Base-by-base conservation (phyloP, 108 stramenopile genomes). In the Schizochytrium sp. region DNA sequence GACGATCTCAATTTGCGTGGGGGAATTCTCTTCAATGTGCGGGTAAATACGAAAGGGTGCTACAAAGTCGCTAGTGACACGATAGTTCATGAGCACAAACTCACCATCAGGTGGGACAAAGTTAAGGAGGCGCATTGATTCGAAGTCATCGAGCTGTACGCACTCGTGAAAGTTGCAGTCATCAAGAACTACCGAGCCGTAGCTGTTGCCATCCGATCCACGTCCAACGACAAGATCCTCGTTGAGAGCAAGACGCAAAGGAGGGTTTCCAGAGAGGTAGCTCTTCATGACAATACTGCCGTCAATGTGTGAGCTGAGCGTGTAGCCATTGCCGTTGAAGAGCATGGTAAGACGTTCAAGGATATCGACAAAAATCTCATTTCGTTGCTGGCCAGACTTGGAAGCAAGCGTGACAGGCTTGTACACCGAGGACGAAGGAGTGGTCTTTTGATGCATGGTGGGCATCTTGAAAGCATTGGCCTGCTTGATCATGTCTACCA, bases 321-420 rank as follows among this genome's bases (percentile, higher is more conserved):
- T 96, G 90, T 98, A 98, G 12, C 99, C 99, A 89, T 95, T 98
- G 89, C 95, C 94, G 87, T 96, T 96, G 93, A 99, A 99, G n/a
- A 99, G 92, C 55, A 99, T 97, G 90, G 96, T 98, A 47, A 99
- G 92, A 72, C 98, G 94, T 93, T 99, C 99, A 58, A 99, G 90
- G 92, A 99, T 99, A 91, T 99, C 99, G 19, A 99, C 99, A 93
- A 98, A 99, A 58, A 99, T 99, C 91, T 99, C 99, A 92, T 99
- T 99, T 93, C 97, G 97, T 91, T 98, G 96, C 73, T 95, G 95
- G 46, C 89, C 94, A 44, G 90, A 94, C 90, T 96, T 95, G 83
- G 96, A 95, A 40, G 95, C 93, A 4, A 93, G 89, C 92, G 97
- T 97, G 88, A 98, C 97, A 57, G 98, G 98, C 94, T 97, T 98